A percentile compares a stretch with the other conserved stretches of the same genome.
phyloP scores from a whole-genome alignment of 345 rosid species.

The Corymbia maculata region DNA sequence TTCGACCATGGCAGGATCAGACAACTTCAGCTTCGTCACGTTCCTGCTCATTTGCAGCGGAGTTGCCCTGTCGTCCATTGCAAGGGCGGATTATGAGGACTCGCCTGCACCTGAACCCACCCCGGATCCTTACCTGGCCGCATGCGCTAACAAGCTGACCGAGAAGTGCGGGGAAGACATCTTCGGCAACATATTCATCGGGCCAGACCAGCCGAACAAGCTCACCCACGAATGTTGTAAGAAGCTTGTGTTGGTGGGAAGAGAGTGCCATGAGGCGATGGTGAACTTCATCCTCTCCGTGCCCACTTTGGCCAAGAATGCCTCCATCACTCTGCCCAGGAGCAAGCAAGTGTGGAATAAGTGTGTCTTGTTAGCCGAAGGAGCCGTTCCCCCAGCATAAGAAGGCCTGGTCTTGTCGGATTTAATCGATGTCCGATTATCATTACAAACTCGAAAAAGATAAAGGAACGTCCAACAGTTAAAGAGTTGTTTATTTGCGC shows the following conservation, averaged over 20 bases:
- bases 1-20: background rate
- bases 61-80: background rate
- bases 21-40: background rate
- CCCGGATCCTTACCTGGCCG: background rate
- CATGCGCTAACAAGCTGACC: background rate
- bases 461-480: background rate
- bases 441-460: background rate
- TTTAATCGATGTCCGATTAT: background rate
- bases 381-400: background rate
- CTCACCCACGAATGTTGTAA: background rate
- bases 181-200: background rate
- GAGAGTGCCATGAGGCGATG: background rate
- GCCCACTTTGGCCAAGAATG: background rate
- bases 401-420: background rate
- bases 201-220: background rate
- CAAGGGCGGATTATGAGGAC: background rate
- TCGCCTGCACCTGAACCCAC: background rate
- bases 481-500: background rate
- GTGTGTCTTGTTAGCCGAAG: background rate
- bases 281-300: background rate
- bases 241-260: background rate
- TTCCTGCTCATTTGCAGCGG: background rate
- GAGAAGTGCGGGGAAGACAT: background rate
- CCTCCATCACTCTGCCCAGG: background rate
- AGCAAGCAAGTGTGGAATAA: background rate